phyloP scores from a whole-genome alignment of 2,329 filamentous ascomycete species.

The Neonectria neomacrospora region DNA sequence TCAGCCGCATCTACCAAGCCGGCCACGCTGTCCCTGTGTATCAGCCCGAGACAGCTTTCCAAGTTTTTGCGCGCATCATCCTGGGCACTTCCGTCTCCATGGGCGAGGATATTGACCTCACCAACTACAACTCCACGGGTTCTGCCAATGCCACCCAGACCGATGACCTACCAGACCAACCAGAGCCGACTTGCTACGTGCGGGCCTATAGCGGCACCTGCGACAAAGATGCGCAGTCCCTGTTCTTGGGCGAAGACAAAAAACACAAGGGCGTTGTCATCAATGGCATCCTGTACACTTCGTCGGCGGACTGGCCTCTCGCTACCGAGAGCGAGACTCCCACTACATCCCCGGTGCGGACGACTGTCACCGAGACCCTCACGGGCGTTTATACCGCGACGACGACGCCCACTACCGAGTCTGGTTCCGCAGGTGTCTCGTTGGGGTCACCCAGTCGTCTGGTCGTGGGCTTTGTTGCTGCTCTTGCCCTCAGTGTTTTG shows the following conservation, averaged over 20 bases:
- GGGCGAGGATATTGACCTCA: slow-evolving; percentile 63
- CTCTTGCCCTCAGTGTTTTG: slow-evolving; percentile 17
- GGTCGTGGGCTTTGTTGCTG: slow-evolving; percentile 27
- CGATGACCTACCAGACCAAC: slow-evolving; percentile 61
- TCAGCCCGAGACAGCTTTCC: slow-evolving; percentile 69
- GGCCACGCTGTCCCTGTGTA: slow-evolving; percentile 72
- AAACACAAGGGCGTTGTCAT: slow-evolving; percentile 65
- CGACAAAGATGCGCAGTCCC: slow-evolving; percentile 60
- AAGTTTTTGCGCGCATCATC: slow-evolving; percentile 70
- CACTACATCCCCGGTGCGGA: slow-evolving; percentile 34
- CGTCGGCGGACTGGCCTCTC: slow-evolving; percentile 56
- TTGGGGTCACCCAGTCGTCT: slow-evolving; percentile 20
- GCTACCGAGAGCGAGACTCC: slow-evolving; percentile 40
- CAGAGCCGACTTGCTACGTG: slow-evolving; percentile 69
- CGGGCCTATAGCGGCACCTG: slow-evolving; percentile 62
- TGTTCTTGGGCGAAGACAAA: slow-evolving; percentile 51
- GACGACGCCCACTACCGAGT: slow-evolving; percentile 42
- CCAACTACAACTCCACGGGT: slow-evolving; percentile 67
- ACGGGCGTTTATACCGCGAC: slow-evolving; percentile 53
- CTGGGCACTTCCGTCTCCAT: slow-evolving; percentile 65
- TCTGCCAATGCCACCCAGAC: slow-evolving; percentile 66
- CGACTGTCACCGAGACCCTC: slow-evolving; percentile 38
- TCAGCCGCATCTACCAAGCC: slow-evolving; percentile 73
- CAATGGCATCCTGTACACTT: slow-evolving; percentile 66
- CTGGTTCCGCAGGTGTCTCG: slow-evolving; percentile 28